Conservation (phyloP, 108 stramenopile genomes). For the Asterionellopsis glacialis region DNA sequence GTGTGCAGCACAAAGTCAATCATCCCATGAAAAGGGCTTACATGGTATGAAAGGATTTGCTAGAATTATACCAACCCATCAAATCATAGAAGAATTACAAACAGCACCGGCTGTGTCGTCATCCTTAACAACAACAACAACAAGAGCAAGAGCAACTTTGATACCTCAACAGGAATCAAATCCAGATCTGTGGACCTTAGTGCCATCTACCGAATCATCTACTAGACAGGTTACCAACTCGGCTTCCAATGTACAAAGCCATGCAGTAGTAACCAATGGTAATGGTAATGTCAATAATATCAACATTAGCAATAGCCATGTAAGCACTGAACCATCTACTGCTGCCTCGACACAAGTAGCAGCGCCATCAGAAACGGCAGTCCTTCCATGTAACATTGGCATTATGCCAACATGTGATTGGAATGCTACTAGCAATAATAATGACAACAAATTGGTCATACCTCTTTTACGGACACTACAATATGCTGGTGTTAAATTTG, state of each 20-base stretch:
- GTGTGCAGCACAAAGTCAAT: constrained; percentile 47
- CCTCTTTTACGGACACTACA: constrained; percentile 65
- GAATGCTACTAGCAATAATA: too few species aligned
- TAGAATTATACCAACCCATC: constrained; percentile 38
- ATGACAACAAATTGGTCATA: background rate
- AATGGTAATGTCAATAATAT: too few species aligned
- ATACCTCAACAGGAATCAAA: background rate
- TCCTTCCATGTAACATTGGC: too few species aligned
- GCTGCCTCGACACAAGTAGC: too few species aligned
- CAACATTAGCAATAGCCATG: too few species aligned
- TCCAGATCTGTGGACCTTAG: background rate
- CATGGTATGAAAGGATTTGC: constrained; percentile 60
- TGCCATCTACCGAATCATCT: too few species aligned
- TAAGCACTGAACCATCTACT: too few species aligned
- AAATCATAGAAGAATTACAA: constrained; percentile 48
- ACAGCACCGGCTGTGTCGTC: background rate
- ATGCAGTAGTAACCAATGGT: too few species aligned
- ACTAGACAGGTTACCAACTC: too few species aligned
- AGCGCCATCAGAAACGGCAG: too few species aligned
- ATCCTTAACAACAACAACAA: background rate
- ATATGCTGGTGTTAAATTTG: constrained; percentile 66
- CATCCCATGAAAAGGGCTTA: constrained; percentile 45
- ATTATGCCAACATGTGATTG: too few species aligned
- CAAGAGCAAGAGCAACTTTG: background rate
- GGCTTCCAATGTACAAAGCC: too few species aligned